Conservation (phyloP, 441 rosid genomes). For the Adansonia grandidieri region DNA sequence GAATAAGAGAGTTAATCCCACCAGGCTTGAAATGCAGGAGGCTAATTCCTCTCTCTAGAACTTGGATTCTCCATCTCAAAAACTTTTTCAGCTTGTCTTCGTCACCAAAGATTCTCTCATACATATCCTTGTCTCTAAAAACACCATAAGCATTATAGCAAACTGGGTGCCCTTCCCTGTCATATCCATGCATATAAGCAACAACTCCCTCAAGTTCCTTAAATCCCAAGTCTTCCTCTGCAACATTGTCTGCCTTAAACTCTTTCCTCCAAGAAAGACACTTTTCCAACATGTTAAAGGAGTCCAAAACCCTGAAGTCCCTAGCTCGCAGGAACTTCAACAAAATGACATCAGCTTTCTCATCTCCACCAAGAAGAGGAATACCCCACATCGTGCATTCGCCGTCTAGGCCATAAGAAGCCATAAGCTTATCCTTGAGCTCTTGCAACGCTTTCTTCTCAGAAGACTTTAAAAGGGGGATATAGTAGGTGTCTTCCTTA, state of each 20-base stretch:
- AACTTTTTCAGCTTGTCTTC: slow-evolving; percentile 82
- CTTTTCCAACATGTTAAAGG: slow-evolving; percentile 71
- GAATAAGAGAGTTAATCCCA: slow-evolving; percentile 84
- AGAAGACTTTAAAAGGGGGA: slow-evolving; percentile 71
- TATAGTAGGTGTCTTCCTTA: slow-evolving; percentile 84
- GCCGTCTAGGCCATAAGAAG: slow-evolving; percentile 34
- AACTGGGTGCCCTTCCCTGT: slow-evolving; percentile 84
- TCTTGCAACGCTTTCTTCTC: slow-evolving; percentile 86
- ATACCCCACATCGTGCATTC: slow-evolving; percentile 78
- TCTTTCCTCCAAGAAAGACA: slow-evolving; percentile 81
- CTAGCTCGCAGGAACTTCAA: slow-evolving; percentile 87
- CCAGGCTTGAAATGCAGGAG: slow-evolving; percentile 86
- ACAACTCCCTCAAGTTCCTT: slow-evolving; percentile 85
- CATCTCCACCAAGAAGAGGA: slow-evolving; percentile 59
- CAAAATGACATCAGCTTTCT: slow-evolving; percentile 76
- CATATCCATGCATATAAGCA: slow-evolving; percentile 87
- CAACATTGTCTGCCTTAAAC: slow-evolving; percentile 66
- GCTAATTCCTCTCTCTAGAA: slow-evolving; percentile 79
- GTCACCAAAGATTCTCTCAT: slow-evolving; percentile 84
- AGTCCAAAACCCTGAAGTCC: slow-evolving; percentile 72
- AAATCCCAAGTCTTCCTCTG: slow-evolving; percentile 79
- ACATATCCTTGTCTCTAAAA: slow-evolving; percentile 76
- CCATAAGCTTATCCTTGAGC: slow-evolving; percentile 60
- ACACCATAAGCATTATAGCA: slow-evolving; percentile 93
- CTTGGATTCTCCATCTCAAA: slow-evolving; percentile 90